A percentile compares a stretch with the other conserved stretches of the same genome.
These are phyloP conservation scores for Mycena haematopus DNA, from an alignment of 768 basidiomycete species.

Conservation along the genomic window DNA sequence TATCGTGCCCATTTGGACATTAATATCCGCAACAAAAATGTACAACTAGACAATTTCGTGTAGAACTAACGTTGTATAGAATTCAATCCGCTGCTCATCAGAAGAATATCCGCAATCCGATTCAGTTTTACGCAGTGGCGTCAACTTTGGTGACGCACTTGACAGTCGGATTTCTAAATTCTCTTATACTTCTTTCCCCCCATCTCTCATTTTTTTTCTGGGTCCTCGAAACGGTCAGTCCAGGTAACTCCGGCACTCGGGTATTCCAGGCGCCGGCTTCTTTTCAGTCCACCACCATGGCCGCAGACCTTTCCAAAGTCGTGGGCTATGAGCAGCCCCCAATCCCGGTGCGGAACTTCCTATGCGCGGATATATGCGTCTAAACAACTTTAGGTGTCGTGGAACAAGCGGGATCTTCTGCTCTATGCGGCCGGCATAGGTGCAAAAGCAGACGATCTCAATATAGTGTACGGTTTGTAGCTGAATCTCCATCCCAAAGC, in stretches of 20 bases:
- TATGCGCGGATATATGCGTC: neutral
- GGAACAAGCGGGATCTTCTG: slow-evolving; percentile 86
- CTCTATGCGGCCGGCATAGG: slow-evolving; percentile 84
- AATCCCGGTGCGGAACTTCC: slow-evolving; percentile 53
- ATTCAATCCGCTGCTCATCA: no score
- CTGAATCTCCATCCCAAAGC: no score
- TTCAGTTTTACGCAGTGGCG: no score
- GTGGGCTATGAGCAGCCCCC: slow-evolving; percentile 63
- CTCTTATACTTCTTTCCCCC: no score
- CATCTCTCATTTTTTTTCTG: no score
- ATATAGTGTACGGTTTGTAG: slow-evolving; percentile 71
- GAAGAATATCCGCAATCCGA: no score
- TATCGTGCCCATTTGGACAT: neutral
- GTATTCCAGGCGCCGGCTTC: neutral
- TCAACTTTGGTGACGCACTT: no score
- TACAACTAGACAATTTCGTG: slow-evolving; percentile 8
- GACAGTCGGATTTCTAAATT: no score
- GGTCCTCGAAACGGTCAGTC: no score
- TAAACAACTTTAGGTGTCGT: slow-evolving; percentile 60
- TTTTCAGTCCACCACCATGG: slow-evolving; percentile 42
- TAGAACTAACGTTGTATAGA: neutral
- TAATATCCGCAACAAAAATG: slow-evolving; percentile 4
- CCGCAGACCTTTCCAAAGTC: slow-evolving; percentile 67
- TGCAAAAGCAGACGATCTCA: slow-evolving; percentile 75
- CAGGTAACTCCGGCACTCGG: neutral